Evolutionary conservation across 1,284 basidiomycete species (phyloP).

Genomic region (Dichomitus squalens): DNA sequence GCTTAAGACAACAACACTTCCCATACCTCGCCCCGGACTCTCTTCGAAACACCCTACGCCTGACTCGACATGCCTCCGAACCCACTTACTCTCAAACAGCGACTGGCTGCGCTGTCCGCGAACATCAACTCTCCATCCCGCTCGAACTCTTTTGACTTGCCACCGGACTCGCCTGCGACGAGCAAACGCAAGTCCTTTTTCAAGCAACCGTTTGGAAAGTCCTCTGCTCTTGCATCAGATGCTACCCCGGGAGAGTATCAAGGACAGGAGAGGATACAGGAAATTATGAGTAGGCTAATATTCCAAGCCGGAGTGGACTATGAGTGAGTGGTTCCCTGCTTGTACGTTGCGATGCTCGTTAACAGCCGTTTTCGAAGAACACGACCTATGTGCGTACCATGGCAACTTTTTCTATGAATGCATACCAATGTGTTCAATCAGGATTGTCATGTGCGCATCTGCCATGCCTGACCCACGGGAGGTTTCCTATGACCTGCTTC

Average conservation of each 20-base stretch:
- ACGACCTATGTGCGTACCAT: conserved; percentile 72
- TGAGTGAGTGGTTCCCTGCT: conserved; percentile 53
- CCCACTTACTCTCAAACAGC: conserved; percentile 31
- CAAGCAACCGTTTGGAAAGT: conserved; percentile 23
- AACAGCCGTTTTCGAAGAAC: conserved; percentile 50
- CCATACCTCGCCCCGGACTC: not conserved
- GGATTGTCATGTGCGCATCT: conserved; percentile 82
- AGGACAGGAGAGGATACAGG: conserved; percentile 54
- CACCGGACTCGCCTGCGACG: conserved; percentile 24
- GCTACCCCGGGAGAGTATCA: not conserved
- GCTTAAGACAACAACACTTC: not conserved
- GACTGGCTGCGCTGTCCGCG: conserved; percentile 32
- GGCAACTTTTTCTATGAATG: not conserved
- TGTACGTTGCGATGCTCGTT: not conserved
- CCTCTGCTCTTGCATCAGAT: conserved; percentile 4
- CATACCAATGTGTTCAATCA: conserved; percentile 30
- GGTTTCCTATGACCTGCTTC: conserved; percentile 76
- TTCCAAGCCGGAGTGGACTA: conserved; percentile 89
- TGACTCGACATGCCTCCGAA: conserved; percentile 27
- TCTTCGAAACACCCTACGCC: not conserved
- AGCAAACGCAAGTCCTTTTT: conserved; percentile 29
- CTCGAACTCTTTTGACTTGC: conserved; percentile 17
- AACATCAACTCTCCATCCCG: conserved; percentile 19
- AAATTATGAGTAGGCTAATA: conserved; percentile 71
- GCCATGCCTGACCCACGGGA: conserved; percentile 78